phyloP scores from a whole-genome alignment of 1,284 basidiomycete genomes.

The Leccinum fuscescens region DNA sequence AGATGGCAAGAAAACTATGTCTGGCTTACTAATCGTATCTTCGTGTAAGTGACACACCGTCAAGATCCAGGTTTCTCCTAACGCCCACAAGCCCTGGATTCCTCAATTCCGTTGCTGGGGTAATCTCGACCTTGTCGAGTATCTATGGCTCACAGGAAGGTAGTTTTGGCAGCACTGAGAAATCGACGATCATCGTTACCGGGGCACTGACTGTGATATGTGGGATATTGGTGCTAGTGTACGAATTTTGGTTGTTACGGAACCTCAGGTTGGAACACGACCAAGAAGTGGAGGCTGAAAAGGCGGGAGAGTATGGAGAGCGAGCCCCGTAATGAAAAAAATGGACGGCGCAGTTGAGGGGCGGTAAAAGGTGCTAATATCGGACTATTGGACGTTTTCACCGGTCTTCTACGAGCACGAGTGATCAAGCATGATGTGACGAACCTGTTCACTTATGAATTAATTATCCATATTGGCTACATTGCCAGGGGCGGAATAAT shows the following conservation, averaged over 20 bases:
- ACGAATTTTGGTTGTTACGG: constrained; percentile 44
- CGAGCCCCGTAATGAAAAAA: constrained; percentile 38
- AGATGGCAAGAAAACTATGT: constrained; percentile 62
- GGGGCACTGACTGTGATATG: constrained; percentile 38
- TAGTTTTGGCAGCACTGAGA: constrained; percentile 39
- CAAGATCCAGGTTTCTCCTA: neutral
- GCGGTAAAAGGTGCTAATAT: neutral
- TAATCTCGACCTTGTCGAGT: constrained; percentile 51
- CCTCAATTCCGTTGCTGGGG: constrained; percentile 52
- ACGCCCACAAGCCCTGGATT: constrained; percentile 44
- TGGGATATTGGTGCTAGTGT: constrained; percentile 39
- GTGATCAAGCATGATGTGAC: neutral
- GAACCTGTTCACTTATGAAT: neutral
- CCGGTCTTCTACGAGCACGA: neutral
- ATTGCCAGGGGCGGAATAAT: neutral
- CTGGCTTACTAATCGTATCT: constrained; percentile 56
- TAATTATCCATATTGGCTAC: neutral
- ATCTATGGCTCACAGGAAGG: constrained; percentile 50
- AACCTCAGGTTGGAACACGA: constrained; percentile 47
- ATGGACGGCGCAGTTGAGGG: constrained; percentile 6
- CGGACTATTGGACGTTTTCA: neutral
- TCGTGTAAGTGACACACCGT: constrained; percentile 41
- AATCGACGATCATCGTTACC: constrained; percentile 49
- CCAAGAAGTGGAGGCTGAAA: constrained; percentile 41
- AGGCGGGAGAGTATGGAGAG: constrained; percentile 48